Evolutionary conservation across 352 stramenopile species (phyloP).

Genomic region (Halophytophthora batemanensis): DNA sequence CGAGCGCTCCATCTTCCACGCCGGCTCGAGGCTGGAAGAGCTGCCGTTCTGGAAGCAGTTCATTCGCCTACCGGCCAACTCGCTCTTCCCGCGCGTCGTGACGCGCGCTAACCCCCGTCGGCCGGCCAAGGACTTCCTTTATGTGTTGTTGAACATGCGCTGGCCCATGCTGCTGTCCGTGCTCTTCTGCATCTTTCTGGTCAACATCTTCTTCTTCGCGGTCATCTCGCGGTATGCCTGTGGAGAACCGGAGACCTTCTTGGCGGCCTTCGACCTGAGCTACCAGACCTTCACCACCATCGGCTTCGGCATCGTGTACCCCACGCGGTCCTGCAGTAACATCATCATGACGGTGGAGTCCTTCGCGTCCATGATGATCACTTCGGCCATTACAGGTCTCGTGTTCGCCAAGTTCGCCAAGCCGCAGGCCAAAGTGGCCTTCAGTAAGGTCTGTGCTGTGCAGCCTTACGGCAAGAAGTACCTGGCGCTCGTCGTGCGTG

Average conservation of each 20-base stretch:
- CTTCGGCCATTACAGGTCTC: constrained; percentile 75
- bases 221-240: constrained; percentile 44
- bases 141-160: constrained; percentile 80
- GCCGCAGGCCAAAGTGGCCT: constrained; percentile 71
- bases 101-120: constrained; percentile 60
- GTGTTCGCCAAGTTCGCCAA: constrained; percentile 85
- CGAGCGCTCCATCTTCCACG: constrained; percentile 60
- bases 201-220: constrained; percentile 66
- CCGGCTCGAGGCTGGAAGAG: constrained; percentile 54
- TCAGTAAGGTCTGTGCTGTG: constrained; percentile 75
- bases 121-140: constrained; percentile 82
- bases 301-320: constrained; percentile 78
- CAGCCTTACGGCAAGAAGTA: constrained; percentile 75
- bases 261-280: constrained; percentile 67
- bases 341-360: constrained; percentile 70
- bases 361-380: constrained; percentile 79
- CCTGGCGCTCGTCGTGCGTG: constrained; percentile 70
- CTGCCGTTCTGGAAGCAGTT: constrained; percentile 74
- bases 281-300: constrained; percentile 88
- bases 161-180: constrained; percentile 72
- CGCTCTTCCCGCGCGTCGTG: constrained; percentile 64
- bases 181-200: constrained; percentile 52
- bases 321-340: constrained; percentile 61
- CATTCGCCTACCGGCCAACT: constrained; percentile 61
- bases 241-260: constrained; percentile 47